Evolutionary conservation across 2,329 filamentous ascomycete genomes (phyloP).

Genomic region (Ophiostoma perfectum): DNA sequence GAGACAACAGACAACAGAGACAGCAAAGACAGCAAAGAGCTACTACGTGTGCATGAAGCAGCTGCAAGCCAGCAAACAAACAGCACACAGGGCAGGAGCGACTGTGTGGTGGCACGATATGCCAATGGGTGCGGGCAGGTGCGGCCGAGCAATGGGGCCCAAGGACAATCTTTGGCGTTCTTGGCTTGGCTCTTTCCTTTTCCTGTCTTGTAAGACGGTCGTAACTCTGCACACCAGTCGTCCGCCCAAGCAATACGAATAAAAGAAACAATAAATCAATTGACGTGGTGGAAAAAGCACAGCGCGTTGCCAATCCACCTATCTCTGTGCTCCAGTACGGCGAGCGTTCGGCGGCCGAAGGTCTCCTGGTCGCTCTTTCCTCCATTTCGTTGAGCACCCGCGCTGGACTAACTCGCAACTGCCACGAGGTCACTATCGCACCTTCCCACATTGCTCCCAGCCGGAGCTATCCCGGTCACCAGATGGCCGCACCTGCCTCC

Average conservation of each 20-base stretch:
- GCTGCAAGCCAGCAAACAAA: neutral
- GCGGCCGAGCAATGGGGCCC: conserved; percentile 1
- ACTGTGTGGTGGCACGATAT: neutral
- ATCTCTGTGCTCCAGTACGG: neutral
- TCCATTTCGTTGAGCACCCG: neutral
- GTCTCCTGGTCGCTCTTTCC: neutral
- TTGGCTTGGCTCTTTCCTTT: neutral
- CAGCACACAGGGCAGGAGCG: neutral
- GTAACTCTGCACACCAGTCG: no score
- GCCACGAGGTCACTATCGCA: conserved; percentile 9
- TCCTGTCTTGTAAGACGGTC: no score
- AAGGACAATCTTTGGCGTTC: neutral
- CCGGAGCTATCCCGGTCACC: conserved; percentile 1
- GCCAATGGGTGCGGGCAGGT: conserved; percentile 17
- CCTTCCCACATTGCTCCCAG: conserved; percentile 2
- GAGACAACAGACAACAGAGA: no score
- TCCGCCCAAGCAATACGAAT: no score
- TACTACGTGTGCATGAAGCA: no score
- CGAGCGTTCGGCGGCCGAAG: conserved; percentile 8
- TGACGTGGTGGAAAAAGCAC: no score
- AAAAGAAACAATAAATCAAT: no score
- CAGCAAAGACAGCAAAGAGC: neutral
- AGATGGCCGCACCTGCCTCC: neutral
- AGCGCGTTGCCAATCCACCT: no score
- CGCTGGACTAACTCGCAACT: neutral